Conservation (phyloP, 2,329 filamentous ascomycete genomes). For the Hypoxylon sp. region DNA sequence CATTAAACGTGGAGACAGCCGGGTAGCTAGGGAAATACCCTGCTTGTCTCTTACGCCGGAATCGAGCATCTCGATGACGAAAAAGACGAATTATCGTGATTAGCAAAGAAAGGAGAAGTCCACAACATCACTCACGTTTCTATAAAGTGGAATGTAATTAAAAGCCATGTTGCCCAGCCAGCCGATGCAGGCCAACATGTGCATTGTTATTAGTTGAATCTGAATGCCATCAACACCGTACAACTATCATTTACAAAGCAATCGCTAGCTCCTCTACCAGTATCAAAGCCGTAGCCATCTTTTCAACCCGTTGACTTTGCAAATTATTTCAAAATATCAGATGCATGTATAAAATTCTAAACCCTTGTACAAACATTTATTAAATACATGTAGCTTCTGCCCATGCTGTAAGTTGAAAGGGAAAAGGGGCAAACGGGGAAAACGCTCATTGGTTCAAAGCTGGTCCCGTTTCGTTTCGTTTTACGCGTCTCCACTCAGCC, state of each 20-base stretch:
- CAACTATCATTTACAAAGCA: neutral
- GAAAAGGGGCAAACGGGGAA: constrained; percentile 22
- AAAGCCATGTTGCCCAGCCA: constrained; percentile 52
- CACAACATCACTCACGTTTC: constrained; percentile 12
- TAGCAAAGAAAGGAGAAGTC: constrained; percentile 15
- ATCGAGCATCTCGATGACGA: constrained; percentile 23
- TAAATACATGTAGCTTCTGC: neutral
- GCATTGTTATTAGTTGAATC: constrained; percentile 24
- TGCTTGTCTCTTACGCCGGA: constrained; percentile 1
- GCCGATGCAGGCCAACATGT: constrained; percentile 17
- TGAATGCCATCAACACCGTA: constrained; percentile 11
- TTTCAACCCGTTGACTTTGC: neutral
- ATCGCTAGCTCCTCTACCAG: neutral
- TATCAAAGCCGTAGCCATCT: neutral
- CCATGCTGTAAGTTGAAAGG: neutral
- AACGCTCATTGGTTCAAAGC: constrained; percentile 15
- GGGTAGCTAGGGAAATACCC: neutral
- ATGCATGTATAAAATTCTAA: neutral
- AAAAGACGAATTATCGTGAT: constrained; percentile 18
- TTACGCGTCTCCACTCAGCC: constrained; percentile 48
- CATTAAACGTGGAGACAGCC: constrained; percentile 5
- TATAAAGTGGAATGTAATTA: constrained; percentile 43
- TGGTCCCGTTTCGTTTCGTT: constrained; percentile 26
- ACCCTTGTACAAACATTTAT: neutral
- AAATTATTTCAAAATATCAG: neutral